Evolutionary conservation across 1,284 basidiomycete genomes (phyloP).

Genomic region (Phylloporus gajari): DNA sequence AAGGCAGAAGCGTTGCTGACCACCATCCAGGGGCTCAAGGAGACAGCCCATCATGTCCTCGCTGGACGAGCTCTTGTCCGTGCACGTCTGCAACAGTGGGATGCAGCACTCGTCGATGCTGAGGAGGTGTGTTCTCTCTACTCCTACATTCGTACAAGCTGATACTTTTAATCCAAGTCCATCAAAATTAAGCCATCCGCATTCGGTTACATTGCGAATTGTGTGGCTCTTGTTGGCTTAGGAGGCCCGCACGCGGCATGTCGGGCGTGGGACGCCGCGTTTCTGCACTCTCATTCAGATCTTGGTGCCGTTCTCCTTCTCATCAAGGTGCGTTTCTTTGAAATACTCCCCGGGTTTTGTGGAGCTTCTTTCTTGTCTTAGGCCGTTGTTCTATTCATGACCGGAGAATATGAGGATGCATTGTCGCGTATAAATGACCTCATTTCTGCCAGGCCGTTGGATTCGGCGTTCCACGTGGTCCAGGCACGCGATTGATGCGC

Average conservation of each 20-base stretch:
- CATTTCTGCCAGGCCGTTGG: too few species aligned
- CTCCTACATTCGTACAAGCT: neutral
- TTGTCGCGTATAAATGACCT: too few species aligned
- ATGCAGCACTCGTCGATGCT: conserved; percentile 16
- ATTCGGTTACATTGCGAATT: neutral
- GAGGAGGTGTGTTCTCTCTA: neutral
- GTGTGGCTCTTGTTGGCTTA: neutral
- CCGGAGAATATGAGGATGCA: neutral
- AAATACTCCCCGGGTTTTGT: too few species aligned
- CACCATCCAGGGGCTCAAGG: neutral
- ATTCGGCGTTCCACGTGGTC: too few species aligned
- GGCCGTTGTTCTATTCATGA: conserved; percentile 15
- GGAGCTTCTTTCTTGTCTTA: conserved; percentile 10
- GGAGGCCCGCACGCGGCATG: neutral
- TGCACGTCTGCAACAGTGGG: conserved; percentile 5
- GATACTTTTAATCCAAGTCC: neutral
- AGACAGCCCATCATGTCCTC: conserved; percentile 4
- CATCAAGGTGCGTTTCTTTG: too few species aligned
- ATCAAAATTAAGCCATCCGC: neutral
- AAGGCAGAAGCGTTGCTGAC: conserved; percentile 3
- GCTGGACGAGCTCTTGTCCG: conserved; percentile 18
- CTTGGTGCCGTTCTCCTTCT: neutral
- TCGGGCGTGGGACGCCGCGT: neutral
- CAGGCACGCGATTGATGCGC: too few species aligned
- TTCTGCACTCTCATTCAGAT: neutral